Evolutionary conservation across 73 alveolate species (phyloP).

Genomic region (Effrenium voratum): DNA sequence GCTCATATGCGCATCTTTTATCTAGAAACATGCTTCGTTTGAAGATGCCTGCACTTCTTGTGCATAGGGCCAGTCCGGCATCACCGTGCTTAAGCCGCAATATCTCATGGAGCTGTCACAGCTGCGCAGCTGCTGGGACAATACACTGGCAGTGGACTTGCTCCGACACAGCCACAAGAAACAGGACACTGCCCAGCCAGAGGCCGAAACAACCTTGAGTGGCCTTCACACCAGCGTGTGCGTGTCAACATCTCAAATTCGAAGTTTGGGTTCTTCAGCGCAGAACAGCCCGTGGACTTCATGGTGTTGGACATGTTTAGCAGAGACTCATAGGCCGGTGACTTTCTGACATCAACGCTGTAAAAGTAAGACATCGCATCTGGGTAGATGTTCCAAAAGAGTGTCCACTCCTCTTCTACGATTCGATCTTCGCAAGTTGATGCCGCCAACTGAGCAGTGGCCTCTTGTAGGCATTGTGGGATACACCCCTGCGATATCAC

Average conservation of each 20-base stretch:
- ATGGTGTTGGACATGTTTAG: neutral
- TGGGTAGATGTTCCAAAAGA: constrained; percentile 52
- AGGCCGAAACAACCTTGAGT: neutral
- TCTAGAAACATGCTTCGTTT: too few species aligned
- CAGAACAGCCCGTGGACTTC: constrained; percentile 43
- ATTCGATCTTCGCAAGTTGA: constrained; percentile 17
- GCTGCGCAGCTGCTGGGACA: too few species aligned
- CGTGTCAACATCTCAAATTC: neutral
- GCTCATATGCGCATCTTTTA: too few species aligned
- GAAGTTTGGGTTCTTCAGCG: neutral
- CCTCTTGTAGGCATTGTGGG: neutral
- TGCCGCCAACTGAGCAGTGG: too few species aligned
- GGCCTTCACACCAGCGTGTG: constrained; percentile 22
- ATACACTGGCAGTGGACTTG: neutral
- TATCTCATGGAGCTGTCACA: too few species aligned
- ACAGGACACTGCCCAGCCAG: neutral
- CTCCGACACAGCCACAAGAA: neutral
- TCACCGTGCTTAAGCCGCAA: too few species aligned
- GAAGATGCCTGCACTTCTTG: too few species aligned
- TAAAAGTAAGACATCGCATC: neutral
- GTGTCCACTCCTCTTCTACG: neutral
- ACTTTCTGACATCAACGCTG: neutral
- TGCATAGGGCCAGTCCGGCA: too few species aligned
- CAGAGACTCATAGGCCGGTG: neutral
- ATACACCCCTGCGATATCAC: constrained; percentile 20